Conservation (phyloP, 352 stramenopile species). For the Pythium rhizo-oryzae region DNA sequence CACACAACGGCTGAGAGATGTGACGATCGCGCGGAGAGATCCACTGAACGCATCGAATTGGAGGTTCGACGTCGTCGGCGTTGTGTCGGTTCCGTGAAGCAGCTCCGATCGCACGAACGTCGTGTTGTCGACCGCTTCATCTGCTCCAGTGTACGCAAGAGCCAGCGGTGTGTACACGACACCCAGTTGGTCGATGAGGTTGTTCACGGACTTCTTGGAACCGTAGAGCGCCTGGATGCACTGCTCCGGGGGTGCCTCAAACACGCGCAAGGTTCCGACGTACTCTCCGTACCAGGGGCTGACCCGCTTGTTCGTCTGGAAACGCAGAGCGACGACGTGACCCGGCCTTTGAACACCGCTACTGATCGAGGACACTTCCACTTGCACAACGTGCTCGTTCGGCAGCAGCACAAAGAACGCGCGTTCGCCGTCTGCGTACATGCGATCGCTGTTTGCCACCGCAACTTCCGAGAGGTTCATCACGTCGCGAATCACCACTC, state of each 20-base stretch:
- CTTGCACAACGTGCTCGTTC: conserved; percentile 3
- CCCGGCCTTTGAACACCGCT: too few species aligned
- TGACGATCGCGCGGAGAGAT: background rate
- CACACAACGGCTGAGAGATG: background rate
- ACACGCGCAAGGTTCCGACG: background rate
- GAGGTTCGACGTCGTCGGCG: too few species aligned
- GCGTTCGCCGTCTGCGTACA: background rate
- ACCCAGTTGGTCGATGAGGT: background rate
- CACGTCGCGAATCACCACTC: background rate
- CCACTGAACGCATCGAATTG: background rate
- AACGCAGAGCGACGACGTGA: background rate
- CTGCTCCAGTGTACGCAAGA: background rate
- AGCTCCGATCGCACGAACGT: too few species aligned
- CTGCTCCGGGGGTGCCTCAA: background rate
- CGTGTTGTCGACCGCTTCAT: background rate
- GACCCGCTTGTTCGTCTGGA: conserved; percentile 13
- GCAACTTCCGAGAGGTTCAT: background rate
- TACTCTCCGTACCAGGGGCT: conserved; percentile 8
- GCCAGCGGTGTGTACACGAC: background rate
- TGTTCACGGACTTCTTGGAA: background rate
- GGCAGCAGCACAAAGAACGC: conserved; percentile 4
- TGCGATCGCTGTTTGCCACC: background rate
- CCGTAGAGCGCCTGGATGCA: conserved; percentile 7
- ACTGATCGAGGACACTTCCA: conserved; percentile 8
- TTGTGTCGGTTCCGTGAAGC: background rate